These are phyloP conservation scores for Psilocybe sp. DNA, from an alignment of 768 basidiomycete species.

Conservation along the genomic window DNA sequence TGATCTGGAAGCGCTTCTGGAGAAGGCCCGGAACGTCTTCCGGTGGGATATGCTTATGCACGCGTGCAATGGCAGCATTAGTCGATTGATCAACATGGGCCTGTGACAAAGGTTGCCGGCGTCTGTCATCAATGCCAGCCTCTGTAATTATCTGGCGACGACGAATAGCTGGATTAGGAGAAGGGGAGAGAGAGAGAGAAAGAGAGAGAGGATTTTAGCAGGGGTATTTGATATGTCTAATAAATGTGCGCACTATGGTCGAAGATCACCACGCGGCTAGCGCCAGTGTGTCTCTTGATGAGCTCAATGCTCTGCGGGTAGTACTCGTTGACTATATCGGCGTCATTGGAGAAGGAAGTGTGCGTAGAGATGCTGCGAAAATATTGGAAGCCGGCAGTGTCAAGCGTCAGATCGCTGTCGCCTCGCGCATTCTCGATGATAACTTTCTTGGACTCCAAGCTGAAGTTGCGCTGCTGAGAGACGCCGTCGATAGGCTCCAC, in stretches of 20 bases:
- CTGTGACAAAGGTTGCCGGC: conserved; percentile 42
- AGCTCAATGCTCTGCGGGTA: conserved; percentile 58
- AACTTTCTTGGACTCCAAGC: conserved; percentile 23
- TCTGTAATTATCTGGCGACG: conserved; percentile 36
- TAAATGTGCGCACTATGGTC: conserved; percentile 50
- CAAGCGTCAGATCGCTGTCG: conserved; percentile 44
- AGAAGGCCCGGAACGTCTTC: conserved; percentile 43
- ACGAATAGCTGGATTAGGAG: conserved; percentile 35
- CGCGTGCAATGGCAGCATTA: conserved; percentile 39
- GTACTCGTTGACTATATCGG: conserved; percentile 48
- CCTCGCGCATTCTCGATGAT: conserved; percentile 54
- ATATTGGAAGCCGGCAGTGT: conserved; percentile 52
- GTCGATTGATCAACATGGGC: conserved; percentile 55
- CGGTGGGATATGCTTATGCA: conserved; percentile 48
- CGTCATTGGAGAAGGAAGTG: conserved; percentile 45
- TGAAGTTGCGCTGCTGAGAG: conserved; percentile 33
- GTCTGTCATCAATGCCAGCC: conserved; percentile 23
- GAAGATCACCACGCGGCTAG: conserved; percentile 54
- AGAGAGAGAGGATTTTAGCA: too few relatives aligned
- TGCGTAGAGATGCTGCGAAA: conserved; percentile 37
- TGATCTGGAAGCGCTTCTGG: conserved; percentile 49
- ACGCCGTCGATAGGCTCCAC: conserved; percentile 28
- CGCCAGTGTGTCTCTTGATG: conserved; percentile 57
- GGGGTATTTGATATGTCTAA: background rate
- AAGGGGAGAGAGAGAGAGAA: too few relatives aligned